phyloP scores from a whole-genome alignment of 139 green algal genomes.

The Micromonas pusilla region DNA sequence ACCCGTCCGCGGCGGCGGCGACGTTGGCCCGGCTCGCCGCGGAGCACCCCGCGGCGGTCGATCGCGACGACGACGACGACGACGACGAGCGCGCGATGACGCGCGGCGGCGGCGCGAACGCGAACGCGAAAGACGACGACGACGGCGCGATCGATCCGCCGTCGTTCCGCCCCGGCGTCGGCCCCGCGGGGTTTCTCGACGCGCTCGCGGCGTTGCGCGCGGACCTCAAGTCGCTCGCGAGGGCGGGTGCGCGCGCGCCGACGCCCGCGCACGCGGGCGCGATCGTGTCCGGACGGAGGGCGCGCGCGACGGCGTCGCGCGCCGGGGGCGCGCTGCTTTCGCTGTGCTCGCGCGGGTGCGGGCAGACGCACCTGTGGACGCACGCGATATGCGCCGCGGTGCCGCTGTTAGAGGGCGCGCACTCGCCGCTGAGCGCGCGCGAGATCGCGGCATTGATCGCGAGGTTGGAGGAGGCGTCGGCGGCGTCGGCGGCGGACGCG shows the following conservation, averaged over 20 bases:
- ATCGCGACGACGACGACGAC: neutral
- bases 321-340: neutral
- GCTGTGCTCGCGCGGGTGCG: neutral
- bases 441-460: neutral
- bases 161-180: too few species aligned
- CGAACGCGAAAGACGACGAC: neutral
- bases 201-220: neutral
- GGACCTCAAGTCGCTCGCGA: neutral
- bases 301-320: too few species aligned
- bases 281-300: too few species aligned
- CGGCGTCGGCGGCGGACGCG: too few species aligned
- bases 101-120: neutral
- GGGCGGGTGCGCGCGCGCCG: too few species aligned
- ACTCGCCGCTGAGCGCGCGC: neutral
- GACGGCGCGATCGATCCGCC: neutral
- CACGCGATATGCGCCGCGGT: neutral
- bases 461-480: neutral
- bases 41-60: neutral
- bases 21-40: neutral
- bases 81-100: neutral
- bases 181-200: neutral
- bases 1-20: neutral
- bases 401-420: constrained; percentile 6
- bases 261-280: neutral
- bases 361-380: neutral